Conservation (phyloP, 2,329 filamentous ascomycete species). For the Zelopaecilomyces penicillatus region DNA sequence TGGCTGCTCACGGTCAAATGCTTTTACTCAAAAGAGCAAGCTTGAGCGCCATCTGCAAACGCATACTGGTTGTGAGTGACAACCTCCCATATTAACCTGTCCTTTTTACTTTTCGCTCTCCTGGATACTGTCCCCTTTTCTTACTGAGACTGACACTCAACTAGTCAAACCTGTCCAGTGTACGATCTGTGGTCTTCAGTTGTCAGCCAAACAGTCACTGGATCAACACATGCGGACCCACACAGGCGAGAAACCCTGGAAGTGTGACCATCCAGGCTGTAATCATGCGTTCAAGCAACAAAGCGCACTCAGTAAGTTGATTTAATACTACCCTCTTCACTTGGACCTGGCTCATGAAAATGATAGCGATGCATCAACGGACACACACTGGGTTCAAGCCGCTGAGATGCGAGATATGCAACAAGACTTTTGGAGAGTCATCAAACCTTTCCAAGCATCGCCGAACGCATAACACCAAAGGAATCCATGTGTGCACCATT, state of each 20-base stretch:
- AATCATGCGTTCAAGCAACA: conserved; percentile 57
- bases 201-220: conserved; percentile 60
- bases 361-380: conserved; percentile 55
- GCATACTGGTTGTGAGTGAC: conserved; percentile 52
- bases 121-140: not conserved
- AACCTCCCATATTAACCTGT: too few relatives aligned
- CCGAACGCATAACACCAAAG: conserved; percentile 49
- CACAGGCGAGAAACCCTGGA: conserved; percentile 55
- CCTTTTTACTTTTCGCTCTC: too few relatives aligned
- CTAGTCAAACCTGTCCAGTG: conserved; percentile 53
- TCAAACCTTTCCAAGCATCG: conserved; percentile 60
- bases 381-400: conserved; percentile 60
- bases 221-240: conserved; percentile 61
- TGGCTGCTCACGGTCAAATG: conserved; percentile 43
- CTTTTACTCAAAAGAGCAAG: conserved; percentile 54
- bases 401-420: conserved; percentile 48
- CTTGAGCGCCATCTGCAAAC: conserved; percentile 57
- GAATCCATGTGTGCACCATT: conserved; percentile 41
- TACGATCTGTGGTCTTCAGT: conserved; percentile 43
- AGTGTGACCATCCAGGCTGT: conserved; percentile 43
- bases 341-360: conserved; percentile 9
- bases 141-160: conserved; percentile 4
- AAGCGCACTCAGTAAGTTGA: conserved; percentile 52
- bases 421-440: conserved; percentile 53
- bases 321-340: not conserved